These are phyloP conservation scores for Candida gorgasii DNA, from an alignment of 805 yeast species.

Conservation along the genomic window DNA sequence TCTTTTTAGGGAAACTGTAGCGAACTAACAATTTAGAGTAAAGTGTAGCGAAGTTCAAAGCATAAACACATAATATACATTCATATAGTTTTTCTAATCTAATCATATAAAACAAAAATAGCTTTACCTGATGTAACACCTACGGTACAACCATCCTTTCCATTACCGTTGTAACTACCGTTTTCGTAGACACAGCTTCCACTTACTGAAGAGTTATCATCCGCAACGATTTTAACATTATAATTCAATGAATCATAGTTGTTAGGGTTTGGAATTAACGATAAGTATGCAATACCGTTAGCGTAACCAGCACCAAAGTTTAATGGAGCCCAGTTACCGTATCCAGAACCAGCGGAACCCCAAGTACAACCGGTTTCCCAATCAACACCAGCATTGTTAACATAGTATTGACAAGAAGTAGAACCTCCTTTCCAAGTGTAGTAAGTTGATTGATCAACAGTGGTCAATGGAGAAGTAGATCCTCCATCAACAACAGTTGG, in stretches of 20 bases:
- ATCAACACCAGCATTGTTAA: slow-evolving; percentile 71
- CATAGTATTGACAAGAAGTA: slow-evolving; percentile 75
- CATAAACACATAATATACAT: slow-evolving; percentile 6
- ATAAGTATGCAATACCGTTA: slow-evolving; percentile 61
- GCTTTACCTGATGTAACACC: slow-evolving; percentile 85
- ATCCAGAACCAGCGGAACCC: slow-evolving; percentile 59
- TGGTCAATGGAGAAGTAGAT: slow-evolving; percentile 50
- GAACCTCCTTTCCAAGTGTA: slow-evolving; percentile 61
- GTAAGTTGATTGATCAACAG: slow-evolving; percentile 60
- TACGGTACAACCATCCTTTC: slow-evolving; percentile 90
- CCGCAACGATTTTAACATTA: slow-evolving; percentile 43
- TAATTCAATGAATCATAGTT: slow-evolving; percentile 47
- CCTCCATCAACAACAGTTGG: slow-evolving; percentile 67
- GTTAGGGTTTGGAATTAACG: slow-evolving; percentile 79
- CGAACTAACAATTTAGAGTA: too few species aligned
- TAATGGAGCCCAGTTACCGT: slow-evolving; percentile 82
- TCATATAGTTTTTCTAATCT: slow-evolving; percentile 4
- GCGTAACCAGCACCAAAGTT: slow-evolving; percentile 75
- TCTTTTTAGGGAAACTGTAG: too few species aligned
- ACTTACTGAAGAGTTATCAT: slow-evolving; percentile 51
- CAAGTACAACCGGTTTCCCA: slow-evolving; percentile 71
- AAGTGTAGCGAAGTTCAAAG: background rate
- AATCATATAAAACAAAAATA: slow-evolving; percentile 68
- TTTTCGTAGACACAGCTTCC: slow-evolving; percentile 81
- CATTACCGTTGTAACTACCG: slow-evolving; percentile 70